phyloP scores from a whole-genome alignment of 225 moss, liverwort and hornwort species.

The Rhytidiadelphus loreus region DNA sequence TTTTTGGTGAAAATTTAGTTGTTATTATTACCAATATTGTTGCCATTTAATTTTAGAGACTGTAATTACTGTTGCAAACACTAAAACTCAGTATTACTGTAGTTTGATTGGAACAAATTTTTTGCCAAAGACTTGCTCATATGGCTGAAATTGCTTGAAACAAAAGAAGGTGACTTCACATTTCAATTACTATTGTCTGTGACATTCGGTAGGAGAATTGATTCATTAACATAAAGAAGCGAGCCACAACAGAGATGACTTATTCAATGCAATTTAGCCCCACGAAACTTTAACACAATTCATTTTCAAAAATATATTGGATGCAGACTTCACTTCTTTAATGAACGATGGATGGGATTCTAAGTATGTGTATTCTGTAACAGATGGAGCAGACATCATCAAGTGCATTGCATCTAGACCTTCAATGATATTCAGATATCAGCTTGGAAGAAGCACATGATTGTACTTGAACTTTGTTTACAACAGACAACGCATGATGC shows the following conservation, averaged over 20 bases:
- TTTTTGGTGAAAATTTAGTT: rapidly evolving
- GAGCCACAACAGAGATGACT: too few relatives aligned
- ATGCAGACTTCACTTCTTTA: too few relatives aligned
- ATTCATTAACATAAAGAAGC: too few relatives aligned
- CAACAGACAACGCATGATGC: too few relatives aligned
- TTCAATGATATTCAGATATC: not conserved
- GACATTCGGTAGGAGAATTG: not conserved
- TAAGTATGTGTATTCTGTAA: not conserved
- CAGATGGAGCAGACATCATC: not conserved
- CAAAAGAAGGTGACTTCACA: not conserved
- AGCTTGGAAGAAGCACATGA: not conserved
- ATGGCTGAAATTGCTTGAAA: not conserved
- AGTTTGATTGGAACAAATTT: not conserved
- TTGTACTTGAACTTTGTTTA: not conserved
- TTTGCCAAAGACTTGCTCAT: not conserved
- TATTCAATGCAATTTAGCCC: too few relatives aligned
- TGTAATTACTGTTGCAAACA: too few relatives aligned
- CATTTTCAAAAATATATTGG: too few relatives aligned
- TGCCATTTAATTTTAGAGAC: too few relatives aligned
- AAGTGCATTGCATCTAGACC: not conserved
- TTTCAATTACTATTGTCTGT: not conserved
- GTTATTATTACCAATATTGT: not conserved
- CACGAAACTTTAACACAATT: too few relatives aligned
- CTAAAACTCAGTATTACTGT: not conserved
- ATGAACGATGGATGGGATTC: not conserved